Evolutionary conservation across 495 filamentous ascomycete genomes (phyloP).

Genomic region (Cudoniella acicularis): DNA sequence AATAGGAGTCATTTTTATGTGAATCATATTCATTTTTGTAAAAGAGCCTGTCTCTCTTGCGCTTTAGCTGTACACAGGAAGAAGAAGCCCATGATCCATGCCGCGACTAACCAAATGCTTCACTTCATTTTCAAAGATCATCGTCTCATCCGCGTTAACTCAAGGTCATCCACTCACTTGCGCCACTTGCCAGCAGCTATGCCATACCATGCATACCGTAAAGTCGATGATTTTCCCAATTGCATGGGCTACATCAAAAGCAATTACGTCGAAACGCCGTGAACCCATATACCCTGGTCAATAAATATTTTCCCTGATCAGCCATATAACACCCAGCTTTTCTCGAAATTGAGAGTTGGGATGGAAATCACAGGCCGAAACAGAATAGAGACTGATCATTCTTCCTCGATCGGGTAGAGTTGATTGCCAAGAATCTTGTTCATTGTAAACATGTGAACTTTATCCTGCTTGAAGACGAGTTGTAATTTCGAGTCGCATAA

Average conservation of each 20-base stretch:
- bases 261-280: background rate
- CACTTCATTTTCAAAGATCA: background rate
- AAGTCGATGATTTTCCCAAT: background rate
- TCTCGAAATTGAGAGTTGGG: too few relatives aligned
- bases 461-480: slow-evolving; percentile 84
- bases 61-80: too few relatives aligned
- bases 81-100: too few relatives aligned
- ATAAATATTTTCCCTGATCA: background rate
- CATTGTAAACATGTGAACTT: slow-evolving; percentile 98
- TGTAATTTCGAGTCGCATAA: slow-evolving; percentile 86
- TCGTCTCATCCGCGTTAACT: background rate
- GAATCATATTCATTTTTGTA: too few relatives aligned
- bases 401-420: slow-evolving; percentile 52
- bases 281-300: background rate
- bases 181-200: background rate
- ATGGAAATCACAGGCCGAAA: too few relatives aligned
- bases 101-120: too few relatives aligned
- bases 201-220: background rate
- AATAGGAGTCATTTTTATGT: background rate
- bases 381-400: background rate
- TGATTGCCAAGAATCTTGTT: slow-evolving; percentile 61
- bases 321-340: too few relatives aligned
- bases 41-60: too few relatives aligned
- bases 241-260: background rate
- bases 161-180: background rate